Evolutionary conservation across 129 eudicot species (phyloP).

Genomic region (Flaveria linearis): DNA sequence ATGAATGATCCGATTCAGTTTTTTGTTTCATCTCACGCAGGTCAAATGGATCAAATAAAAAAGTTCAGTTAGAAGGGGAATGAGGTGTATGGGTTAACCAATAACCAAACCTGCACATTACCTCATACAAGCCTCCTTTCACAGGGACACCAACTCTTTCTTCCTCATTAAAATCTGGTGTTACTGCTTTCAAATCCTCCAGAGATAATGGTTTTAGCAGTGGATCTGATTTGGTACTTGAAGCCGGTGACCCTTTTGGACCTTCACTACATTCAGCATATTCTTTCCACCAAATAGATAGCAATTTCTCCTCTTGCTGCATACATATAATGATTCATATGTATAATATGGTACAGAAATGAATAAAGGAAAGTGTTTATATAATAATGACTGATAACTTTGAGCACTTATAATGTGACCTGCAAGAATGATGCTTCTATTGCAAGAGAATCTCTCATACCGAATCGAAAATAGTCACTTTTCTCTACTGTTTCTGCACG

Average conservation of each 20-base stretch:
- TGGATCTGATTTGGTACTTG: slow-evolving; percentile 37
- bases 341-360: background rate
- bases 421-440: slow-evolving; percentile 96
- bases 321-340: slow-evolving; percentile 12
- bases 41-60: background rate
- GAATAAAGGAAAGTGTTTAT: background rate
- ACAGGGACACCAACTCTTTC: slow-evolving; percentile 98
- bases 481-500: slow-evolving; percentile 80
- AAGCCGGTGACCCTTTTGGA: slow-evolving; percentile 62
- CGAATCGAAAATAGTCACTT: slow-evolving; percentile 92
- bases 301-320: slow-evolving; percentile 89
- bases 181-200: slow-evolving; percentile 37
- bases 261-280: slow-evolving; percentile 97
- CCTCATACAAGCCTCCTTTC: slow-evolving; percentile 98
- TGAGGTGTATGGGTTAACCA: background rate
- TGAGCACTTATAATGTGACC: slow-evolving; percentile 43
- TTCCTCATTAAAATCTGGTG: slow-evolving; percentile 54
- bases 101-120: slow-evolving; percentile 22
- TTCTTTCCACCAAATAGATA: slow-evolving; percentile 91
- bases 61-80: background rate
- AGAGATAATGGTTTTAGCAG: slow-evolving; percentile 34
- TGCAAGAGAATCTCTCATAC: slow-evolving; percentile 98
- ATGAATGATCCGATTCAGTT: background rate
- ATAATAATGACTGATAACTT: background rate
- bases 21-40: background rate